These are phyloP conservation scores for Colletotrichum sp. DNA, from an alignment of 2,329 filamentous ascomycete genomes.

Conservation along the genomic window DNA sequence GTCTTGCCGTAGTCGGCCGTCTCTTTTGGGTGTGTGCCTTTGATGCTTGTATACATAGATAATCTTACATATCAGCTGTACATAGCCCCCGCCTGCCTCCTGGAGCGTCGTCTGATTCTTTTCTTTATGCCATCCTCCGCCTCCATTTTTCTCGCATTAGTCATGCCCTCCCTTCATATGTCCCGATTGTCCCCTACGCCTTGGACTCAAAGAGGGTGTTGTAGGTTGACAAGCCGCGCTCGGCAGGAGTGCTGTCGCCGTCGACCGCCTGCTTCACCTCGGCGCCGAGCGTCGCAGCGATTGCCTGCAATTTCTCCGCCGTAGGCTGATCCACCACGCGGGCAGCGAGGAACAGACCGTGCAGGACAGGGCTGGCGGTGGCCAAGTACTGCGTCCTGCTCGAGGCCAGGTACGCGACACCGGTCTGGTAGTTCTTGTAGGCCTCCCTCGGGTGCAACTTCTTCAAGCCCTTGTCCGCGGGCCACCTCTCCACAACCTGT, in stretches of 20 bases:
- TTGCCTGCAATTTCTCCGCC: slow-evolving; percentile 40
- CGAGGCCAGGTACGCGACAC: slow-evolving; percentile 32
- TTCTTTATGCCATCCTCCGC: neutral
- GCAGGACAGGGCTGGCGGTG: slow-evolving; percentile 35
- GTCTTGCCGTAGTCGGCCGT: slow-evolving; percentile 70
- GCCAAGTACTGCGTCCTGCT: slow-evolving; percentile 38
- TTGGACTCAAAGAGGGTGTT: neutral
- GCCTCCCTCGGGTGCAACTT: slow-evolving; percentile 39
- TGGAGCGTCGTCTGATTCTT: slow-evolving; percentile 3
- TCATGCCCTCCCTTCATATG: neutral
- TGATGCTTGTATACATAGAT: slow-evolving; percentile 23
- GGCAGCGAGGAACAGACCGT: slow-evolving; percentile 50
- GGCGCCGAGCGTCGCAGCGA: slow-evolving; percentile 39
- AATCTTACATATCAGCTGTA: slow-evolving; percentile 23
- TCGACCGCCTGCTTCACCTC: slow-evolving; percentile 38
- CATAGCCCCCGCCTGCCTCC: slow-evolving; percentile 11
- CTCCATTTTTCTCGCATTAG: neutral
- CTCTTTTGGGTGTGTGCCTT: slow-evolving; percentile 4
- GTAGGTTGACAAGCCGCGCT: slow-evolving; percentile 27
- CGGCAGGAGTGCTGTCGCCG: slow-evolving; percentile 4
- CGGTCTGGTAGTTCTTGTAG: slow-evolving; percentile 25
- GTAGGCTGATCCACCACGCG: slow-evolving; percentile 43
- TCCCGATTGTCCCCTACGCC: neutral
- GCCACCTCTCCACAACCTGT: slow-evolving; percentile 45
- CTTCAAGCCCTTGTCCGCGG: slow-evolving; percentile 37